Evolutionary conservation across 805 yeast species (phyloP).

Genomic region (Saccharomycopsis guyanensis): DNA sequence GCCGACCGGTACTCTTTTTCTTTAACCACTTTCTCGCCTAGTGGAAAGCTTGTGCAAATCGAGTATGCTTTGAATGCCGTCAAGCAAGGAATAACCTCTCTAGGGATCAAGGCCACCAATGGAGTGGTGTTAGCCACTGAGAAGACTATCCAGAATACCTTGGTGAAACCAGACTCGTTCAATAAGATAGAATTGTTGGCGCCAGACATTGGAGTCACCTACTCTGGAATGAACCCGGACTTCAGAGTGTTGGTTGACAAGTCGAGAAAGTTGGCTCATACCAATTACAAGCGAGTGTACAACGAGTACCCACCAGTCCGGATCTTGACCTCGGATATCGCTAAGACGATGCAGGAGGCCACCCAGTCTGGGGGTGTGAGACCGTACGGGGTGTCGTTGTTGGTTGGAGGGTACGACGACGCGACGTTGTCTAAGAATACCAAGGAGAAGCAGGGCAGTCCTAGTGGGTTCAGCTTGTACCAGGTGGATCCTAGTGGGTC

Average conservation of each 20-base stretch:
- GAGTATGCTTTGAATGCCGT: conserved; percentile 97
- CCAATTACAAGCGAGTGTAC: conserved; percentile 85
- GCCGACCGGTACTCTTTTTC: conserved; percentile 98
- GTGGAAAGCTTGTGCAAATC: conserved; percentile 96
- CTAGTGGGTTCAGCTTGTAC: conserved; percentile 62
- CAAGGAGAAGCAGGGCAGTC: conserved; percentile 30
- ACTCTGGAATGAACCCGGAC: conserved; percentile 99
- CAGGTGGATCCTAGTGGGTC: conserved; percentile 99
- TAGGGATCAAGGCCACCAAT: conserved; percentile 90
- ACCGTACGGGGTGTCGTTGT: conserved; percentile 94
- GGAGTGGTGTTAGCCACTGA: conserved; percentile 97
- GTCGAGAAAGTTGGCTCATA: conserved; percentile 88
- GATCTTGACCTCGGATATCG: conserved; percentile 87
- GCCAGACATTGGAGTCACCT: conserved; percentile 94
- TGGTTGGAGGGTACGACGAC: conserved; percentile 92
- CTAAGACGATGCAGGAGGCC: conserved; percentile 96
- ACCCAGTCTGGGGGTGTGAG: conserved; percentile 98
- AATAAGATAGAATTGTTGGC: conserved; percentile 78
- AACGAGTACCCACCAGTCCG: conserved; percentile 97
- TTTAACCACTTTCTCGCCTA: conserved; percentile 94
- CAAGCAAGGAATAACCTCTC: conserved; percentile 93
- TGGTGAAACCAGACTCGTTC: conserved; percentile 66
- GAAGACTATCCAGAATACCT: conserved; percentile 74
- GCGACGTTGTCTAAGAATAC: conserved; percentile 26
- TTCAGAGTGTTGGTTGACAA: conserved; percentile 90